Evolutionary conservation across 2,329 filamentous ascomycete species (phyloP).

Genomic region (Alternaria sp.): DNA sequence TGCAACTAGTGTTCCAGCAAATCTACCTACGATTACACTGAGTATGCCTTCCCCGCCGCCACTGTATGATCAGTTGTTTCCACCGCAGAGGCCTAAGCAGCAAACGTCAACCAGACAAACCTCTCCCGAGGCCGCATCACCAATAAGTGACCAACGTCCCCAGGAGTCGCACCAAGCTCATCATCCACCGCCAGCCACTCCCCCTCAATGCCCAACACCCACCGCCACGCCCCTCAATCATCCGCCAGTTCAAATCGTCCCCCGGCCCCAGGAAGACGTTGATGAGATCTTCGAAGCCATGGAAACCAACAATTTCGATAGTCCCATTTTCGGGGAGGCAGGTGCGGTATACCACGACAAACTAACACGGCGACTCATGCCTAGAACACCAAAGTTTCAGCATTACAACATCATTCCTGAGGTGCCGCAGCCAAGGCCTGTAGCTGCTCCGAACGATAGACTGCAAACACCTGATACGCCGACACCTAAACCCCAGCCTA

Average conservation of each 20-base stretch:
- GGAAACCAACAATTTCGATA: not conserved
- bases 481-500: not conserved
- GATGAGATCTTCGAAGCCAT: not conserved
- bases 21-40: not conserved
- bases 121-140: not conserved
- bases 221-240: not conserved
- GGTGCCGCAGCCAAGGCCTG: not conserved
- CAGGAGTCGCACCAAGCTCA: not conserved
- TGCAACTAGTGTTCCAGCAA: not conserved
- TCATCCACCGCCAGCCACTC: not conserved
- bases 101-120: fast-evolving
- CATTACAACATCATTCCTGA: not conserved
- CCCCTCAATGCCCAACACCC: not conserved
- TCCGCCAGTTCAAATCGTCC: not conserved
- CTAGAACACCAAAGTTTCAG: not conserved
- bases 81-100: not conserved
- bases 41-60: not conserved
- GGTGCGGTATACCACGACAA: not conserved
- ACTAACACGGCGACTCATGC: not conserved
- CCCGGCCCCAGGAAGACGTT: not conserved
- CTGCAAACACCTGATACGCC: not conserved
- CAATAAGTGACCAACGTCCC: not conserved
- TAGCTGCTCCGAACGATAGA: not conserved
- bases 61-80: not conserved
- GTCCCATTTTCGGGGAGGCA: not conserved